Evolutionary conservation across 1,284 basidiomycete genomes (phyloP), one percentile per base, ranked within the genome.

Genomic region (Moesziomyces sp.): DNA sequence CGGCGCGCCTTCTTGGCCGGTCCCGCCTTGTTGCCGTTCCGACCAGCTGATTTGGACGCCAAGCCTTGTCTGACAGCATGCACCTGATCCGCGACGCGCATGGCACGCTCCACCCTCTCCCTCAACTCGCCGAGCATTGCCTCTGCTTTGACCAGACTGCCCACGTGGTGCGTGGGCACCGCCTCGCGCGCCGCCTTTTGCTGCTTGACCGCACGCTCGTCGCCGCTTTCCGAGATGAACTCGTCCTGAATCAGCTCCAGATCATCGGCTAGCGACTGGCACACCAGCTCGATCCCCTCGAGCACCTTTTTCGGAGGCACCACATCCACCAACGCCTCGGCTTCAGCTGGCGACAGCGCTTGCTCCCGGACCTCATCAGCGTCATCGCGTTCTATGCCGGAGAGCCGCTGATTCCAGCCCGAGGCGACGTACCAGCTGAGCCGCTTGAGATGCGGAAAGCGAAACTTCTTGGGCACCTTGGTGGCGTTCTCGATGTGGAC

Each of bases 401-500:
- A 48, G 3, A 79, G 63, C 21, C 75, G 68, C 13, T 62, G 38
- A 26, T 59, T 46, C 77, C 79, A 79, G 9, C 70, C 77, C 13
- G 46, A 44, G 6, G 79, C 84, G 16, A 85, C 84, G 52, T 82
- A 82, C 85, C 85, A 86, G 10, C 79, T 73, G 23, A 85, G 77
- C 3, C 76, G 78, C 58, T 83, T 77, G 46, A 85, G 85, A 54
- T 84, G 83, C 10, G 96, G 96, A 79, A 95, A 99, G 44, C 94
- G 88, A 84, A 97, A 97, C 83, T 94, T 94, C 84, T 92, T 93
- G 0, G 96, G 94, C 0, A 98, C 96, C 61, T 92, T 91, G 2
- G 95, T 98, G 3, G 89, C 88, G 66, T 93, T 92, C 85, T 99
- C 96, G 77, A 99, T 96, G 58, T 94, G 90, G 52, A 93, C 88